A percentile compares a stretch with the other conserved stretches of the same genome.
Evolutionary conservation across 2,329 filamentous ascomycete genomes (phyloP).

Genomic region (Biscogniauxia sp.): DNA sequence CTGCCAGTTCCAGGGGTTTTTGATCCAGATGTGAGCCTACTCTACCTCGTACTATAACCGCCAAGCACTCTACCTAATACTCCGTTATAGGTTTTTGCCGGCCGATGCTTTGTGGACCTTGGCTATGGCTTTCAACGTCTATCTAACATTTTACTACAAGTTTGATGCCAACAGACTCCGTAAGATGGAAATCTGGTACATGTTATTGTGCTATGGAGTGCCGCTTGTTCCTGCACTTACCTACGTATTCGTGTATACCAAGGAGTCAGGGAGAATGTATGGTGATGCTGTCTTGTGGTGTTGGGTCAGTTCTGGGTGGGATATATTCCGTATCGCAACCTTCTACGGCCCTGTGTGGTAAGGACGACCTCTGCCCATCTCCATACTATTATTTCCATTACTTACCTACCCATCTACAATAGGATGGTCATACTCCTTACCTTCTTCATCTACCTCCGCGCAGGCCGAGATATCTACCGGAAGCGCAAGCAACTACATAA

Average conservation of each 20-base stretch:
- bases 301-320: constrained; percentile 68
- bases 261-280: constrained; percentile 59
- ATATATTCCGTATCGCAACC: constrained; percentile 67
- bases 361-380: constrained; percentile 17
- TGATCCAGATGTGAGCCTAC: constrained; percentile 73
- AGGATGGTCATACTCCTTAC: constrained; percentile 62
- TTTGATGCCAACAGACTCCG: constrained; percentile 65
- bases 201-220: constrained; percentile 68
- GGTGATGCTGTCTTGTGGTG: constrained; percentile 79
- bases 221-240: constrained; percentile 67
- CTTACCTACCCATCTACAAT: constrained; percentile 10
- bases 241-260: constrained; percentile 62
- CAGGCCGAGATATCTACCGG: constrained; percentile 65
- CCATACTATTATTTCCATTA: background rate
- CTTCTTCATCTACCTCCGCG: constrained; percentile 63
- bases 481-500: constrained; percentile 61
- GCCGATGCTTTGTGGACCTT: constrained; percentile 76
- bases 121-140: constrained; percentile 82
- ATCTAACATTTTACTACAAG: constrained; percentile 74
- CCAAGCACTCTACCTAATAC: constrained; percentile 8
- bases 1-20: constrained; percentile 72
- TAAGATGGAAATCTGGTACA: constrained; percentile 68
- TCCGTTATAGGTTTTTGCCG: constrained; percentile 67
- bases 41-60: background rate
- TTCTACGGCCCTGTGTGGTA: constrained; percentile 75